phyloP scores from a whole-genome alignment of 768 basidiomycete species.

The Amanita molliuscula region DNA sequence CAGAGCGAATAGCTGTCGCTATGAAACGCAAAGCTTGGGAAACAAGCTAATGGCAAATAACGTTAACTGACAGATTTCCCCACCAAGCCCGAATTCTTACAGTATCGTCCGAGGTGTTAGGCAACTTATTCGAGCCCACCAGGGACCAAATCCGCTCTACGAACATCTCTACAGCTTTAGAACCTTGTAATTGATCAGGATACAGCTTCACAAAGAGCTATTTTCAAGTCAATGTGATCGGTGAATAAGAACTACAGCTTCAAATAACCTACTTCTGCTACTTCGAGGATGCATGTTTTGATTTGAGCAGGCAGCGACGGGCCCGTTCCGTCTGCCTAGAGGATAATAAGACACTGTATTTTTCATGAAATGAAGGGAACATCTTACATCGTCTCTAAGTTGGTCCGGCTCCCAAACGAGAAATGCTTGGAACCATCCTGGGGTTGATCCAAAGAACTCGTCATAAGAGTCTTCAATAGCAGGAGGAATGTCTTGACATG shows the following conservation, averaged over 20 bases:
- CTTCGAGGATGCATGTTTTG: constrained; percentile 84
- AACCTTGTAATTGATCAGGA: constrained; percentile 62
- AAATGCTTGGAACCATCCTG: constrained; percentile 73
- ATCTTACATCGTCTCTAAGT: constrained; percentile 53
- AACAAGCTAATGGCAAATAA: constrained; percentile 47
- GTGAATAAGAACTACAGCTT: constrained; percentile 4
- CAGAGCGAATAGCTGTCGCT: constrained; percentile 84
- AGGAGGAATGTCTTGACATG: constrained; percentile 90
- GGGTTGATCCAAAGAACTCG: constrained; percentile 66
- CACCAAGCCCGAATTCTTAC: constrained; percentile 27
- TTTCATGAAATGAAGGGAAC: constrained; percentile 12
- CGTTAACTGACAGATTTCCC: neutral
- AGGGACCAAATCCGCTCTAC: constrained; percentile 89
- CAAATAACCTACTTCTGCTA: constrained; percentile 59
- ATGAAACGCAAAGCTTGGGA: constrained; percentile 87
- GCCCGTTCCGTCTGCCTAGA: constrained; percentile 66
- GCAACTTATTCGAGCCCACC: constrained; percentile 59
- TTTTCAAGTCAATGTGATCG: constrained; percentile 1
- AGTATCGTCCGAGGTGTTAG: constrained; percentile 64
- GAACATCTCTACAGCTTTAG: constrained; percentile 56
- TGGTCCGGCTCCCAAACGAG: constrained; percentile 69
- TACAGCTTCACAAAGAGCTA: constrained; percentile 79
- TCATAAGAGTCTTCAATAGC: constrained; percentile 83
- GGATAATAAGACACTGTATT: constrained; percentile 8
- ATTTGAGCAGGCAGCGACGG: constrained; percentile 86